Evolutionary conservation across 202 grass and related monocot species (phyloP).

Genomic region (Setaria viridis): DNA sequence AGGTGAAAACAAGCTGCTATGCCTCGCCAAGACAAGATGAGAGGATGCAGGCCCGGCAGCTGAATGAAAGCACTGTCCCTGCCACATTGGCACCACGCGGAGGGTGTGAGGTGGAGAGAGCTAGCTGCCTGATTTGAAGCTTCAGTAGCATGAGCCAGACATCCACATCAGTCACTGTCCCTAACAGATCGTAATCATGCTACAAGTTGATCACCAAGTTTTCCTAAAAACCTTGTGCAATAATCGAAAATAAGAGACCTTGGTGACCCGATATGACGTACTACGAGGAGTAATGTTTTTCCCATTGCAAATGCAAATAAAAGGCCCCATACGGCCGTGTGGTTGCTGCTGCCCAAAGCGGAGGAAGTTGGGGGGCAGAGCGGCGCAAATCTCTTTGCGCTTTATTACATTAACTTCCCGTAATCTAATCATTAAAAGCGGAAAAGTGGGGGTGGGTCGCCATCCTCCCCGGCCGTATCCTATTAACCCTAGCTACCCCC

Average conservation of each 20-base stretch:
- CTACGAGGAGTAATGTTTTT: background rate
- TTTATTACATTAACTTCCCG: constrained; percentile 56
- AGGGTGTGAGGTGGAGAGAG: background rate
- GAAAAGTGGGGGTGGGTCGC: background rate
- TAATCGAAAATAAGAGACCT: background rate
- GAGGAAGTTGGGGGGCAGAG: constrained; percentile 27
- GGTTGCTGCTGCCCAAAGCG: constrained; percentile 41
- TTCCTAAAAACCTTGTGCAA: too few species aligned
- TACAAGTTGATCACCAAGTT: background rate
- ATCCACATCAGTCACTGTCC: background rate
- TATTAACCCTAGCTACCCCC: background rate
- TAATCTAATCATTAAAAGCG: constrained; percentile 64
- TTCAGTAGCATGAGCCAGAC: background rate
- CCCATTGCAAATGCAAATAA: background rate
- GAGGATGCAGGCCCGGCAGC: constrained; percentile 30
- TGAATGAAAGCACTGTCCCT: constrained; percentile 28
- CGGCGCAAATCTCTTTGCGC: constrained; percentile 38
- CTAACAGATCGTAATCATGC: background rate
- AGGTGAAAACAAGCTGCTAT: background rate
- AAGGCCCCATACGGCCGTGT: background rate
- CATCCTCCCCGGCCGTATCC: background rate
- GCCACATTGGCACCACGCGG: constrained; percentile 5
- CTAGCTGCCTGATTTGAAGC: constrained; percentile 14
- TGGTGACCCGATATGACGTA: background rate
- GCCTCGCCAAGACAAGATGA: constrained; percentile 8